These are phyloP conservation scores for Phytomonas sp. DNA, from an alignment of 208 protist genomes.

Conservation along the genomic window DNA sequence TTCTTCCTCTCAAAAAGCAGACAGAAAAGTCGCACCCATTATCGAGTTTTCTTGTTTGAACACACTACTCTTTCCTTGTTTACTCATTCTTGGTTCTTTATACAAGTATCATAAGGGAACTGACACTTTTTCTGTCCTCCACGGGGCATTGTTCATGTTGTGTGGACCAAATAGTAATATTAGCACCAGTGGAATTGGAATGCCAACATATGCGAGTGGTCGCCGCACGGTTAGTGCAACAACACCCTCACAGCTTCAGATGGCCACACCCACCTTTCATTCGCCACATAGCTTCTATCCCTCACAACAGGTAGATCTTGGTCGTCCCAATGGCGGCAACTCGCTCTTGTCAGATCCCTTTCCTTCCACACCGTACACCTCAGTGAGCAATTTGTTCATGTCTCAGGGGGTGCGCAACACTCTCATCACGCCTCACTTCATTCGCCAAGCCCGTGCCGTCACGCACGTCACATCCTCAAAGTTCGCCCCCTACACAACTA, in stretches of 20 bases:
- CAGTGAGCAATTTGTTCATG: conserved; percentile 70
- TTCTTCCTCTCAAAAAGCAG: not conserved
- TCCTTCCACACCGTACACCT: conserved; percentile 73
- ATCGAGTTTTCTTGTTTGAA: not conserved
- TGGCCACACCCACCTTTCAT: conserved; percentile 37
- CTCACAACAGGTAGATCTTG: conserved; percentile 47
- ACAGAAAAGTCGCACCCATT: not conserved
- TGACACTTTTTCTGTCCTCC: not conserved
- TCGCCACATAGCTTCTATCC: conserved; percentile 58
- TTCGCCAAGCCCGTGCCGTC: conserved; percentile 31
- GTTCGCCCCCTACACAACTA: conserved; percentile 81
- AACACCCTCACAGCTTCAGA: conserved; percentile 8
- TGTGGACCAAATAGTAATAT: not conserved
- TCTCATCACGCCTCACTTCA: conserved; percentile 22
- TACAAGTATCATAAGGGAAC: not conserved
- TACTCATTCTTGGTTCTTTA: not conserved
- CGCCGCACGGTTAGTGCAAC: not conserved
- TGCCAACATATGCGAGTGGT: not conserved
- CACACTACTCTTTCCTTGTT: not conserved
- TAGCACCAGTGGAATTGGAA: not conserved
- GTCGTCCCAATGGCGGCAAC: conserved; percentile 42
- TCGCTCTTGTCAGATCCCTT: conserved; percentile 55
- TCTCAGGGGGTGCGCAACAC: conserved; percentile 45
- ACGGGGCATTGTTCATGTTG: not conserved
- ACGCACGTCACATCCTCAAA: conserved; percentile 77